Conservation (phyloP, 179 eudicot genomes). For the Spinacia oleracea region DNA sequence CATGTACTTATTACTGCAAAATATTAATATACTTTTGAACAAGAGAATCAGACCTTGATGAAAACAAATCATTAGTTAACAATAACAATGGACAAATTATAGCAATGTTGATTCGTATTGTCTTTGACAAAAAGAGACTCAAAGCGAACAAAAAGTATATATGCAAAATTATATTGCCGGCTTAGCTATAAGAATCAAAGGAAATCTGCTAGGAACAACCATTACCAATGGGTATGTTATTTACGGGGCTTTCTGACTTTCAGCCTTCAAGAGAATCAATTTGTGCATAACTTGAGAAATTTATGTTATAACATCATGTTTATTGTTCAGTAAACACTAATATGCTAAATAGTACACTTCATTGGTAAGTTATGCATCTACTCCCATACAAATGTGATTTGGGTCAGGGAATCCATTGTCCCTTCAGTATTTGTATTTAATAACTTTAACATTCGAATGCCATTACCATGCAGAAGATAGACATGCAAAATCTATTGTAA, state of each 20-base stretch:
- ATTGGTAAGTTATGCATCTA: neutral
- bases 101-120: neutral
- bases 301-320: neutral
- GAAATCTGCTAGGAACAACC: neutral
- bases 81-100: neutral
- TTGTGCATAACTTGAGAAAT: neutral
- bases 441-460: neutral
- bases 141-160: neutral
- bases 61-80: neutral
- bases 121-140: neutral
- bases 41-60: neutral
- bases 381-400: neutral
- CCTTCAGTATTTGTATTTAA: neutral
- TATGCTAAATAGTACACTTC: neutral
- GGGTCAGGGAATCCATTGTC: neutral
- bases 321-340: neutral
- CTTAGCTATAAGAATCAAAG: neutral
- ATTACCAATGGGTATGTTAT: neutral
- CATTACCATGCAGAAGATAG: neutral
- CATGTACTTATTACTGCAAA: neutral
- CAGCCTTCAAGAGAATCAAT: neutral
- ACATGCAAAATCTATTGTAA: slow-evolving; percentile 5
- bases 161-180: neutral
- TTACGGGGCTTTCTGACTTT: neutral
- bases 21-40: neutral